phyloP scores from a whole-genome alignment of 148 eudicot species.

The Heliosperma pusillum region DNA sequence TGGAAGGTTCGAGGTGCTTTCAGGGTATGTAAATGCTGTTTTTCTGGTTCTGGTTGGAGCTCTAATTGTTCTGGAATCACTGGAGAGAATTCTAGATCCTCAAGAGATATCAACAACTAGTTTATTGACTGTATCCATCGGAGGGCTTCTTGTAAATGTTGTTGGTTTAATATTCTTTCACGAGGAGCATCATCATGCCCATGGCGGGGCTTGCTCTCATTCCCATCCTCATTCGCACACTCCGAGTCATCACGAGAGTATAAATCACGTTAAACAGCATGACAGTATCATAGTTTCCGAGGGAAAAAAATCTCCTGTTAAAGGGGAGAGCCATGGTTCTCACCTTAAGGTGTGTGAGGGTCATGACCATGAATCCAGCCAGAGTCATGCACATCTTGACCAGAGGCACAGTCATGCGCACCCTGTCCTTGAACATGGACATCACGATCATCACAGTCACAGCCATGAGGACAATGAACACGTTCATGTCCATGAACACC shows the following conservation, averaged over 20 bases:
- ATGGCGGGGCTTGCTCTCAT: conserved; percentile 84
- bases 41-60: conserved; percentile 94
- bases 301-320: conserved; percentile 5
- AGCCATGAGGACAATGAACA: conserved; percentile 21
- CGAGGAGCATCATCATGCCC: conserved; percentile 99
- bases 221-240: conserved; percentile 40
- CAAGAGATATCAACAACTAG: conserved; percentile 90
- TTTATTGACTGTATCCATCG: conserved; percentile 75
- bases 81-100: conserved; percentile 94
- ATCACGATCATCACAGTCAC: conserved; percentile 11
- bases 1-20: conserved; percentile 96
- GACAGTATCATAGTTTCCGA: conserved; percentile 29
- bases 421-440: conserved; percentile 16
- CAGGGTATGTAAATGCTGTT: conserved; percentile 97
- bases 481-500: conserved; percentile 25
- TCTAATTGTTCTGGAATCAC: conserved; percentile 78
- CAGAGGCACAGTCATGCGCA: conserved; percentile 21
- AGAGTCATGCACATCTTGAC: conserved; percentile 20
- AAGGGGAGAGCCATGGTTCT: conserved; percentile 10
- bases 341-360: conserved; percentile 26
- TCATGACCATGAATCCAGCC: conserved; percentile 25
- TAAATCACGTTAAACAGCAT: conserved; percentile 21
- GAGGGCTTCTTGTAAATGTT: conserved; percentile 85
- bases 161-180: conserved; percentile 90
- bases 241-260: conserved; percentile 32